Percentiles rank a stretch among this genome's conserved stretches.
phyloP scores from a whole-genome alignment of 257 asterid species.

The Thymus mandschuricus region DNA sequence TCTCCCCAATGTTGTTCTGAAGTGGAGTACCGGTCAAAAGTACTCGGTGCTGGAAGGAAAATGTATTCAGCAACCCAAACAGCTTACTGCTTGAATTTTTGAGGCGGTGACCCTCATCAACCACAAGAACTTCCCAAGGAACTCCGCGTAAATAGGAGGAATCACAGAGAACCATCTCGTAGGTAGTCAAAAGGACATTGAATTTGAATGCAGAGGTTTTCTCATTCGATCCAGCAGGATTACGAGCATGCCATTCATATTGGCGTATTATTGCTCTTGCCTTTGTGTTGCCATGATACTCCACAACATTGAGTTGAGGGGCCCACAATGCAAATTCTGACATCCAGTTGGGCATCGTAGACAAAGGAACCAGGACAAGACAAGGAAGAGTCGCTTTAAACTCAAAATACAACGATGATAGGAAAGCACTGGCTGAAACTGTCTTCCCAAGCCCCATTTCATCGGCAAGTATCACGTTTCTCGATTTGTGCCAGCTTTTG shows the following conservation, averaged over 20 bases:
- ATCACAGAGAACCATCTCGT: constrained; percentile 97
- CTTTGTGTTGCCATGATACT: constrained; percentile 88
- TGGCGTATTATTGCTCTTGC: constrained; percentile 87
- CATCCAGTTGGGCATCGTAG: constrained; percentile 99
- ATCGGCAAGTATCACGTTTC: constrained; percentile 97
- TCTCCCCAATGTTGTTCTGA: constrained; percentile 97
- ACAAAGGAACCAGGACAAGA: constrained; percentile 94
- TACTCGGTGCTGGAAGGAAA: constrained; percentile 91
- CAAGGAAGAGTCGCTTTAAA: constrained; percentile 84
- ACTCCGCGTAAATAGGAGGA: constrained; percentile 77
- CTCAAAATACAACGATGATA: constrained; percentile 80
- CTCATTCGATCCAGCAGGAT: constrained; percentile 47
- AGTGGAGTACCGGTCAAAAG: constrained; percentile 97
- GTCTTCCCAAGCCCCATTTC: constrained; percentile 99
- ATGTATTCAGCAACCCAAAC: constrained; percentile 83
- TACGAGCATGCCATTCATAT: constrained; percentile 87
- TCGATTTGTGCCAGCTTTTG: constrained; percentile 86
- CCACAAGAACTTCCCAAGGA: constrained; percentile 99
- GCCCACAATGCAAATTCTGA: constrained; percentile 95
- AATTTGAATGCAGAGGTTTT: constrained; percentile 72
- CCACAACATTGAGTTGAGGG: constrained; percentile 91
- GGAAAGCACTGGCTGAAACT: constrained; percentile 91
- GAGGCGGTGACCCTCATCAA: constrained; percentile 99
- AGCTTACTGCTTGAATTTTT: constrained; percentile 89
- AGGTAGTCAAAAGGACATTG: constrained; percentile 90